Evolutionary conservation across 176 grass and related monocot species (phyloP), one percentile per base, ranked within the genome.

Genomic region (Eremochloa ophiuroides): DNA sequence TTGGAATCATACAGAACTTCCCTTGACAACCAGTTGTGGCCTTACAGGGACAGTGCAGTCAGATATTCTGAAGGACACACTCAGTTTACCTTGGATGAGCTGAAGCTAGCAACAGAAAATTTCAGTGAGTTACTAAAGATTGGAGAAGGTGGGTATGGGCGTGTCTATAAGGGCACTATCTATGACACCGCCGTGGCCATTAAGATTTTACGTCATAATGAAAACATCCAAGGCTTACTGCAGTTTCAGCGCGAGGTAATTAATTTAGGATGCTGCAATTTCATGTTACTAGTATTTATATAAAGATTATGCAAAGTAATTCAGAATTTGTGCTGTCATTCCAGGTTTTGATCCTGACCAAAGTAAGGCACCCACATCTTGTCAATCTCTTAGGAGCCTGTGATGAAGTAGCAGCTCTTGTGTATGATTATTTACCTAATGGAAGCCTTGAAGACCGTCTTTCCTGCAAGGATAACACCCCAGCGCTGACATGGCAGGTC

Each of bases 381-480:
- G 78, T 90, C 31, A 85, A 79, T 37, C 91, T 90, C 64, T 83
- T 93, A 56, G 91, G 87, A 78, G 26, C 88, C 62, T 93, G 91
- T n/a, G 38, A 51, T 31, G 84, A 88, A 82, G 81, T 41, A 22
- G 75, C 65, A 13, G 68, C 77, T 42, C 85, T 93, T 55, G 71
- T 93, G n/a, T 87, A 90, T 40, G 84, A 88, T 62, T 90, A 82
- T 51, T 82, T 90, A 60, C 64, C 81, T 10, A 88, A 88, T 66
- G 91, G 91, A 82, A 90, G 85, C 59, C 74, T 93, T 51, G 85
- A 93, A 76, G 91, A 93, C 23, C 77, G 59, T 28, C 85, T 93
- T 17, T 50, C 79, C 60, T 71, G 66, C 48, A 51, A 28, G 48
- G 34, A 77, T 29, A 77, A 85, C 74, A 85, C 67, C 27, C 77